phyloP scores from a whole-genome alignment of 2,329 filamentous ascomycete species.

The Ascochyta rabiei region DNA sequence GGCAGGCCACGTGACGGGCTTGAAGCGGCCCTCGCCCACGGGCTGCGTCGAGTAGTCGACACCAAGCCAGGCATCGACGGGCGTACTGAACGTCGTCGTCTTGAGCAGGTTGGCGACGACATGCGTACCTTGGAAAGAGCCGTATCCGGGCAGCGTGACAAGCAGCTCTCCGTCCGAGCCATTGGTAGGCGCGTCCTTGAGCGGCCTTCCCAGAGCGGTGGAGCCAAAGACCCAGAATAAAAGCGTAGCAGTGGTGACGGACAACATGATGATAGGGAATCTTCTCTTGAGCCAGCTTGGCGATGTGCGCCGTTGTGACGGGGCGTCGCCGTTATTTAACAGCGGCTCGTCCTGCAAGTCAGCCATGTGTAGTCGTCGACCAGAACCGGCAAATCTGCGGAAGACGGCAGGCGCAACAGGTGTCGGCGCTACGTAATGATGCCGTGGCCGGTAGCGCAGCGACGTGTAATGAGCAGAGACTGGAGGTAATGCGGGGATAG shows the following conservation, averaged over 20 bases:
- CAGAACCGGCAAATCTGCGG: conserved; percentile 9
- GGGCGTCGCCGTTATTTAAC: conserved; percentile 13
- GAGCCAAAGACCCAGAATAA: conserved; percentile 33
- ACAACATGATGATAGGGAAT: conserved; percentile 27
- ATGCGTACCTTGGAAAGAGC: conserved; percentile 49
- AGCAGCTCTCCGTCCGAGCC: conserved; percentile 24
- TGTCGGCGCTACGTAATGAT: conserved; percentile 6
- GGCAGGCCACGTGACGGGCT: conserved; percentile 49
- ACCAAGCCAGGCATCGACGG: conserved; percentile 57
- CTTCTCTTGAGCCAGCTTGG: conserved; percentile 25
- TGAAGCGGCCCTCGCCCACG: conserved; percentile 51
- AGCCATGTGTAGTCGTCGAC: conserved; percentile 8
- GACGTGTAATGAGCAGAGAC: conserved; percentile 14
- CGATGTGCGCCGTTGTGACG: conserved; percentile 11
- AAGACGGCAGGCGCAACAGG: background rate
- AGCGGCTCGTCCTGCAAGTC: conserved; percentile 15
- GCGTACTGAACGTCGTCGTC: conserved; percentile 38
- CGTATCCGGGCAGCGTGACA: conserved; percentile 49
- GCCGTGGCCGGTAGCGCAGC: conserved; percentile 10
- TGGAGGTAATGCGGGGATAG: conserved; percentile 15
- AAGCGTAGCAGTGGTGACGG: conserved; percentile 24
- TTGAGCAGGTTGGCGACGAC: conserved; percentile 44
- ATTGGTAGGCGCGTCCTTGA: conserved; percentile 11
- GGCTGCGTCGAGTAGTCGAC: conserved; percentile 55
- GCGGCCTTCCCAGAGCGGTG: conserved; percentile 1